These are phyloP conservation scores for Rhipidocladum racemiflorum DNA, from an alignment of 176 grass and related monocot species.

Conservation along the genomic window DNA sequence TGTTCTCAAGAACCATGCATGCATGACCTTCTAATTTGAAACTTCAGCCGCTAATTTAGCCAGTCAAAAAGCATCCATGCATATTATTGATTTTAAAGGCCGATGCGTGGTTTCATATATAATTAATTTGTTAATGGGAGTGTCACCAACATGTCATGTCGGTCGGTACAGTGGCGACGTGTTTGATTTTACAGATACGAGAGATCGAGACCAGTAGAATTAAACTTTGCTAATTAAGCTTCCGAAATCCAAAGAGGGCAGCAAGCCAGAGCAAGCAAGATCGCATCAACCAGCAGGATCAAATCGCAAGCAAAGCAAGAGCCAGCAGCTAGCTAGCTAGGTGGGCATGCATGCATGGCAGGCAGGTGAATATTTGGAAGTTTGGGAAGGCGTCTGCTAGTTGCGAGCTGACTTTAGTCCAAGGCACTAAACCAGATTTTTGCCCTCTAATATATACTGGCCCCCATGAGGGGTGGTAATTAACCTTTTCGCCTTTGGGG, in stretches of 20 bases:
- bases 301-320: conserved; percentile 19
- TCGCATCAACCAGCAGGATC: conserved; percentile 28
- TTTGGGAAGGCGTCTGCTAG: conserved; percentile 70
- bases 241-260: conserved; percentile 16
- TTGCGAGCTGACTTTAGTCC: conserved; percentile 92
- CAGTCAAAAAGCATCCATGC: neutral
- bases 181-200: neutral
- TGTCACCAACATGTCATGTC: neutral
- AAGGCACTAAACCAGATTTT: conserved; percentile 30
- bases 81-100: neutral
- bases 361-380: conserved; percentile 90
- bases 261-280: neutral
- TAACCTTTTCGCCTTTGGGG: conserved; percentile 44
- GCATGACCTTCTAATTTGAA: neutral
- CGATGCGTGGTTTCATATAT: neutral
- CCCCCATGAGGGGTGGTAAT: conserved; percentile 30
- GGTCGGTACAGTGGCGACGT: conserved; percentile 22
- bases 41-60: neutral
- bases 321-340: neutral
- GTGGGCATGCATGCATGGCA: no score
- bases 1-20: neutral
- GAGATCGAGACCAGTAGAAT: neutral
- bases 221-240: neutral
- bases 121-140: neutral
- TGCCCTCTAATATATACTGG: conserved; percentile 29